These are phyloP conservation scores for Euphorbia corollata DNA, from an alignment of 441 rosid genomes.

Conservation along the genomic window DNA sequence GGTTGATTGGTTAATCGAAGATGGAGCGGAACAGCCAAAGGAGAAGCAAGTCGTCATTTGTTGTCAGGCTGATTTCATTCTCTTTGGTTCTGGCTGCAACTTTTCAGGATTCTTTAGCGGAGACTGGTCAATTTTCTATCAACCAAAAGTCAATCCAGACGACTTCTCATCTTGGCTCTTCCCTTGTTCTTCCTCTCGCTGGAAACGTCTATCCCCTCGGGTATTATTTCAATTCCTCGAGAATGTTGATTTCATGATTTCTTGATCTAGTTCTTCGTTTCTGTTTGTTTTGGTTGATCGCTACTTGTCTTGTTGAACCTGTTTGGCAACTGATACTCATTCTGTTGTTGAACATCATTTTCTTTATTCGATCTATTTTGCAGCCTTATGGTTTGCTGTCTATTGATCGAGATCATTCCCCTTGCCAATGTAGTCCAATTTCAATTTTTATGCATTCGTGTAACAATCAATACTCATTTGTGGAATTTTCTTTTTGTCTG, in stretches of 20 bases:
- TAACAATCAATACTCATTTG: no score
- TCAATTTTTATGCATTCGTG: no score
- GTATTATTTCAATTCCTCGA: constrained; percentile 24
- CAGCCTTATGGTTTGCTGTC: background rate
- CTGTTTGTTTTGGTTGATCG: background rate
- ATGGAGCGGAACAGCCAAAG: constrained; percentile 16
- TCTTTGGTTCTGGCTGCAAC: constrained; percentile 13
- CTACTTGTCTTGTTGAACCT: background rate
- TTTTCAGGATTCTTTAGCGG: constrained; percentile 26
- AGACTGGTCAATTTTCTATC: constrained; percentile 22
- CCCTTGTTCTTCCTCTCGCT: constrained; percentile 48
- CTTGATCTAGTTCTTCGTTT: background rate
- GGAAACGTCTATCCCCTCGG: constrained; percentile 92
- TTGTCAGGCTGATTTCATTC: constrained; percentile 6
- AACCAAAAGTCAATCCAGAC: constrained; percentile 23
- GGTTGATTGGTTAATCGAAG: background rate
- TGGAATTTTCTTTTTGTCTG: background rate
- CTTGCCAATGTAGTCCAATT: no score
- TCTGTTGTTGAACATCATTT: background rate
- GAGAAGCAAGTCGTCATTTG: background rate
- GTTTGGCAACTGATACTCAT: background rate
- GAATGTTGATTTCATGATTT: background rate
- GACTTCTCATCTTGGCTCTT: constrained; percentile 30
- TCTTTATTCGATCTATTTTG: background rate
- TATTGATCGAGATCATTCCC: background rate